These are phyloP conservation scores for Musa beccarii DNA, from an alignment of 176 grass and related monocot species.

Conservation along the genomic window DNA sequence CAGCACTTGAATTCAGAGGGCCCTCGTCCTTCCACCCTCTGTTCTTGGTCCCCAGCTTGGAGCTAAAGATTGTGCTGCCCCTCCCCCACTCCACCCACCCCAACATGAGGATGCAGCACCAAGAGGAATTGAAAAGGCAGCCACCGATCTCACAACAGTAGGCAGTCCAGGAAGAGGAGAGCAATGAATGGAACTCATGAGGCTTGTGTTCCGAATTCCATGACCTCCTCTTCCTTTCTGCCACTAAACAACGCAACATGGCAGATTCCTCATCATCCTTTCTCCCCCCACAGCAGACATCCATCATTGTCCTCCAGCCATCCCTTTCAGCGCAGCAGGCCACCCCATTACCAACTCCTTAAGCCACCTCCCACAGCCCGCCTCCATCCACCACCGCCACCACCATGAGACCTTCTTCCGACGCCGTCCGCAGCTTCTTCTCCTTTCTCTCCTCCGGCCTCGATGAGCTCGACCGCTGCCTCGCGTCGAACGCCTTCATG, in stretches of 20 bases:
- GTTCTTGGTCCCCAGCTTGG: not conserved
- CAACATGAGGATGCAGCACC: not conserved
- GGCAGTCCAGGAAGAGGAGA: not conserved
- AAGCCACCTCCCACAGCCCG: not conserved
- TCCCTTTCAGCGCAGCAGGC: not conserved
- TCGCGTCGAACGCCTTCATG: constrained; percentile 6
- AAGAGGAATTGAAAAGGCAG: not conserved
- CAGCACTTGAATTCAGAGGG: too few relatives aligned
- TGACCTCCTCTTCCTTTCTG: not conserved
- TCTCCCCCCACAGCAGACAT: not conserved
- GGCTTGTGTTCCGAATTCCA: not conserved
- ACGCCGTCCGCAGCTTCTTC: not conserved
- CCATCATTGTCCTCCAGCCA: constrained; percentile 4
- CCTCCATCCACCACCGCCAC: not conserved
- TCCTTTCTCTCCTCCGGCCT: not conserved
- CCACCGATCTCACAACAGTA: not conserved
- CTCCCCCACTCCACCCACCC: not conserved
- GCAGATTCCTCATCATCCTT: constrained; percentile 7
- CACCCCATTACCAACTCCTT: not conserved
- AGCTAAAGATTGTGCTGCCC: not conserved
- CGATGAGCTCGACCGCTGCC: constrained; percentile 2
- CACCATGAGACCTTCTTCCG: not conserved
- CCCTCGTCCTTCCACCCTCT: too few relatives aligned
- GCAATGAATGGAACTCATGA: not conserved
- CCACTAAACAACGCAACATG: constrained; percentile 9